phyloP scores from a whole-genome alignment of 108 stramenopile genomes.

The Nitzschia sp. region DNA sequence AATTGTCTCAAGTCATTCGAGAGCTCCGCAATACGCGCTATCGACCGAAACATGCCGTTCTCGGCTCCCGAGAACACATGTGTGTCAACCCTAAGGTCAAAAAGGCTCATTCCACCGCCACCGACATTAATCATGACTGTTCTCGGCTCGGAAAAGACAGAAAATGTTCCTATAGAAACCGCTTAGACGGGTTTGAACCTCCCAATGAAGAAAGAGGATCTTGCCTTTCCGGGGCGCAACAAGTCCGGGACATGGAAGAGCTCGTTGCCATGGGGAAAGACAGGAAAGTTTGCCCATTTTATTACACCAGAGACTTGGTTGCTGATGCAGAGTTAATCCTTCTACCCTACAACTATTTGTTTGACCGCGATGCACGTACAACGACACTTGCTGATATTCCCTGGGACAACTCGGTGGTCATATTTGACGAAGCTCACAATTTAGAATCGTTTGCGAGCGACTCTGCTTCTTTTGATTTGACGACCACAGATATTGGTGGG shows the following conservation, averaged over 20 bases:
- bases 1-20: conserved; percentile 93
- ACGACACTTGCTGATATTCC: conserved; percentile 70
- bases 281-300: conserved; percentile 92
- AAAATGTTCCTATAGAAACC: conserved; percentile 76
- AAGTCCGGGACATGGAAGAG: conserved; percentile 96
- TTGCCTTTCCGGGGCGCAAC: conserved; percentile 40
- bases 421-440: conserved; percentile 99
- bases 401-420: conserved; percentile 87
- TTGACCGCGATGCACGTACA: conserved; percentile 85
- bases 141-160: conserved; percentile 72
- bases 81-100: conserved; percentile 94
- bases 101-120: conserved; percentile 41
- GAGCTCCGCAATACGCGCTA: conserved; percentile 93
- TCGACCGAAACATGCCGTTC: conserved; percentile 86
- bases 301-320: conserved; percentile 71
- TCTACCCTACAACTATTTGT: conserved; percentile 98
- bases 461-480: conserved; percentile 89
- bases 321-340: conserved; percentile 90
- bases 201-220: conserved; percentile 41
- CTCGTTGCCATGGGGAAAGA: conserved; percentile 74
- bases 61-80: conserved; percentile 96
- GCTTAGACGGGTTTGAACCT: conserved; percentile 60
- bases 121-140: conserved; percentile 84
- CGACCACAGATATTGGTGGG: conserved; percentile 77
- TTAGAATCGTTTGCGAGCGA: conserved; percentile 95